Evolutionary conservation across 148 eudicot genomes (phyloP).

Genomic region (Rhododendron mucronatum): DNA sequence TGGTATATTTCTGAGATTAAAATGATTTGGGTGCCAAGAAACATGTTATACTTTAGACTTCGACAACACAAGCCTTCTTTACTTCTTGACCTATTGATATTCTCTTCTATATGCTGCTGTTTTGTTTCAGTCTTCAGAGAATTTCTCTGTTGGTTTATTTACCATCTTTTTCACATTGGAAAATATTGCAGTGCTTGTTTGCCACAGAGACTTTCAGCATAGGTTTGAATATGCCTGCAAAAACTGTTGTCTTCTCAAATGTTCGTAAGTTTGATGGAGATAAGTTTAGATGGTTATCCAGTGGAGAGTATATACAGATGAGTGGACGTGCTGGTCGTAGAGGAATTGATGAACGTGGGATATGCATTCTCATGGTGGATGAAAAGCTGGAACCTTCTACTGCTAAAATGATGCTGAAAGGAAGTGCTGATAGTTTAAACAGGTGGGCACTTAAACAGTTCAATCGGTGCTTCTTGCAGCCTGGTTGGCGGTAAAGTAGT

Average conservation of each 20-base stretch:
- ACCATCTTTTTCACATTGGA: constrained; percentile 14
- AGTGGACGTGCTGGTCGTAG: constrained; percentile 99
- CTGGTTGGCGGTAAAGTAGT: background rate
- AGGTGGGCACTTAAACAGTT: constrained; percentile 38
- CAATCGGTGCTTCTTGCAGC: constrained; percentile 3
- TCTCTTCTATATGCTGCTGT: background rate
- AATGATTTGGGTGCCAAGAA: background rate
- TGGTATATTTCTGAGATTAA: background rate
- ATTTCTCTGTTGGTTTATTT: background rate
- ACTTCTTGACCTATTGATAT: background rate
- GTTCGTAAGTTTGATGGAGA: constrained; percentile 98
- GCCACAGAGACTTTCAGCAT: constrained; percentile 99
- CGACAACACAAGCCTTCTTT: background rate
- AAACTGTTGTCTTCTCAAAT: constrained; percentile 94
- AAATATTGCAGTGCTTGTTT: constrained; percentile 74
- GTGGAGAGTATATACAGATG: constrained; percentile 99
- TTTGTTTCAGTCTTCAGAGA: background rate
- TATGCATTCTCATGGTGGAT: constrained; percentile 98
- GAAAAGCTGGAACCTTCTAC: constrained; percentile 99
- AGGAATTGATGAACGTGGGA: constrained; percentile 97
- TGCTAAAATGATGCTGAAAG: constrained; percentile 90
- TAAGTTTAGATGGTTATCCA: constrained; percentile 94
- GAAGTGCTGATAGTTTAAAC: constrained; percentile 93
- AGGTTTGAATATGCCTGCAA: constrained; percentile 98
- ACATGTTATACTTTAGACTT: background rate